These are phyloP conservation scores for Circinella minor DNA, from an alignment of 371 early-diverging fungal genomes.

Conservation along the genomic window DNA sequence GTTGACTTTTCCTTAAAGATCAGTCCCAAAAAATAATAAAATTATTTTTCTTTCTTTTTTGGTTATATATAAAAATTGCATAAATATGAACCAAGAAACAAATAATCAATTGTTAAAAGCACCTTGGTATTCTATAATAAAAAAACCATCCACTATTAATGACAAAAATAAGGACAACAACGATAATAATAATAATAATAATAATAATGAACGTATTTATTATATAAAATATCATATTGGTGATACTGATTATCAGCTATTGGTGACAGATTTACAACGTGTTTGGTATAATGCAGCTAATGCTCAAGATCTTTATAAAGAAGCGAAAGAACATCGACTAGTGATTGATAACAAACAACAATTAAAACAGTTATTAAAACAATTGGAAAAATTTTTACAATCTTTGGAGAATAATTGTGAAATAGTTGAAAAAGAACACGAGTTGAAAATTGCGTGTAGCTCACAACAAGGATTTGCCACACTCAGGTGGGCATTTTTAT, in stretches of 20 bases:
- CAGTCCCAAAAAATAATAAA: slow-evolving; percentile 21
- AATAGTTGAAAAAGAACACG: not conserved
- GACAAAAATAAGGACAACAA: not conserved
- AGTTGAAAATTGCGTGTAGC: not conserved
- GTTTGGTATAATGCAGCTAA: slow-evolving; percentile 25
- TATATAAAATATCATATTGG: slow-evolving; percentile 24
- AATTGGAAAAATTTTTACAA: slow-evolving; percentile 3
- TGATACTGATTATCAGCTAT: slow-evolving; percentile 14
- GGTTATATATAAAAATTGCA: not conserved
- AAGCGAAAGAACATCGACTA: slow-evolving; percentile 10
- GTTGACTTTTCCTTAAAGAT: slow-evolving; percentile 97
- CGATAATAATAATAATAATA: no score
- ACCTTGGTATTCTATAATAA: slow-evolving; percentile 8
- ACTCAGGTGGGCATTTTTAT: slow-evolving; percentile 22
- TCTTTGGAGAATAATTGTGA: not conserved
- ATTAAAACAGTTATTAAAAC: slow-evolving; percentile 8
- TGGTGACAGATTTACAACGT: slow-evolving; percentile 24
- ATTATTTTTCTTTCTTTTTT: not conserved
- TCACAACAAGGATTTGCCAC: slow-evolving; percentile 10
- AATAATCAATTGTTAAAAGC: slow-evolving; percentile 9
- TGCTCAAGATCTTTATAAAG: slow-evolving; percentile 2
- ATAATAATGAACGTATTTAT: not conserved
- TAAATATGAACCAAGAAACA: slow-evolving; percentile 1
- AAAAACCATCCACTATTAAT: not conserved
- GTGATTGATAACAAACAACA: slow-evolving; percentile 18